Percentiles rank a stretch among this genome's conserved stretches.
Conservation (phyloP, 352 stramenopile species). For the Phytophthora colocasiae region DNA sequence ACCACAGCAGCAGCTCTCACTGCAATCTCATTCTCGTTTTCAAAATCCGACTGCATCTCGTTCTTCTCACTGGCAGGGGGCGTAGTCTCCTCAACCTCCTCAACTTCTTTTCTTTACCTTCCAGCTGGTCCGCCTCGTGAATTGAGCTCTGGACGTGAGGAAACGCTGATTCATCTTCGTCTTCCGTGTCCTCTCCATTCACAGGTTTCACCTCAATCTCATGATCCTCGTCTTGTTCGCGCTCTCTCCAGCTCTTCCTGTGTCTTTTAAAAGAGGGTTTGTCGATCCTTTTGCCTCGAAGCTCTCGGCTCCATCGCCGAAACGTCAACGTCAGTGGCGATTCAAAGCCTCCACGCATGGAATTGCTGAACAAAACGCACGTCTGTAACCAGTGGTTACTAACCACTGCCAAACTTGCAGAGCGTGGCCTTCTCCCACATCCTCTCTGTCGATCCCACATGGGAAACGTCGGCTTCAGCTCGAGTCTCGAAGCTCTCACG, state of each 20-base stretch:
- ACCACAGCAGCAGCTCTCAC: conserved; percentile 33
- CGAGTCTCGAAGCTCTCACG: no score
- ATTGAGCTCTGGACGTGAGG: conserved; percentile 38
- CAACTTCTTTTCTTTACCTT: conserved; percentile 19
- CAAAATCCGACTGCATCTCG: neutral
- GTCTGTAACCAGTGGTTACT: no score
- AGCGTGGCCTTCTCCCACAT: no score
- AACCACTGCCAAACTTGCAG: no score
- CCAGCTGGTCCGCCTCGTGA: conserved; percentile 23
- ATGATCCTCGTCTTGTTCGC: conserved; percentile 7
- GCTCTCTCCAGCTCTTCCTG: conserved; percentile 23
- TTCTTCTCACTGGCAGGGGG: neutral
- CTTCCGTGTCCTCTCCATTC: conserved; percentile 32
- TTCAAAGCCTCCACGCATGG: no score
- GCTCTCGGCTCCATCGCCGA: no score
- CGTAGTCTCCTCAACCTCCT: conserved; percentile 13
- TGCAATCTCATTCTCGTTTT: conserved; percentile 2
- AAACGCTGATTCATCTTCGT: conserved; percentile 39
- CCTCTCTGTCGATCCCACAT: no score
- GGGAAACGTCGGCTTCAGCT: no score
- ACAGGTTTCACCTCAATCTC: conserved; percentile 11
- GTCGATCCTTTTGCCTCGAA: no score
- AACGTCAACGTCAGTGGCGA: no score
- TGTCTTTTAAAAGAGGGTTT: neutral
- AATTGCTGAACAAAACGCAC: no score